Base-by-base conservation (phyloP, 345 rosid genomes). In the Heritiera fomes region DNA sequence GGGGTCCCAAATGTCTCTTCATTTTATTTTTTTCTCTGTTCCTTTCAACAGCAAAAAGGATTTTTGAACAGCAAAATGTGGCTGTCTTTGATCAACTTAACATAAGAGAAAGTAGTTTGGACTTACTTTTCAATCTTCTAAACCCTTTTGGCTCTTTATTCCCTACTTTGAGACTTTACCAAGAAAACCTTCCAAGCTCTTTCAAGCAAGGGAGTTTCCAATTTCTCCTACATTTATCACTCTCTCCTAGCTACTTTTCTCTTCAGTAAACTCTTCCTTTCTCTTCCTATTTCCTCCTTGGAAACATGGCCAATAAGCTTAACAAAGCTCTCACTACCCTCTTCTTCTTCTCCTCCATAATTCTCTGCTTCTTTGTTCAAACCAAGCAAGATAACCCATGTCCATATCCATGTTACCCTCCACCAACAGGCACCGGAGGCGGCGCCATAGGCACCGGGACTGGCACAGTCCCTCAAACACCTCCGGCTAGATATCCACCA, bases 351-450 rank as follows among this genome's bases (percentile, higher is more conserved):
- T 73, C 61, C 52, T 74, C 70, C 58, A 28, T 82, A 32, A 79
- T 91, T 73, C 41, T 80, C 61, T 80, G 40, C 61, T 79, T 85
- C 11, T 81, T 86, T 0, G 56, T 8, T 75, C 20, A 60, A 10
- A 80, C 89, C 75, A 72, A 75, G 59, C 85, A 93, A 34, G 95
- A 93, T 67, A 82, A 80, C 56, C 80, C 90, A 5, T 95, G 98
- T 76, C 84, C 94, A 4, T 95, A 95, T 80, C 98, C 98, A 40
- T 95, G 98, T 78, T 90, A 90, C 73, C 98, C 98, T 18, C 91
- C 97, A 0, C 98, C 98, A 13, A 82, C 90, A 11, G 91, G 88
- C 75, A 28, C 80, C 49, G 91, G 28, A 23, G 28, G 87, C 7
- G 86, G 85, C 72, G 59, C 77, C 63, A 84, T 84, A 59, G 62